Evolutionary conservation across 1,139 yeast species (phyloP), one percentile per base, ranked within the genome.

Genomic region (Yamadazyma triangularis): DNA sequence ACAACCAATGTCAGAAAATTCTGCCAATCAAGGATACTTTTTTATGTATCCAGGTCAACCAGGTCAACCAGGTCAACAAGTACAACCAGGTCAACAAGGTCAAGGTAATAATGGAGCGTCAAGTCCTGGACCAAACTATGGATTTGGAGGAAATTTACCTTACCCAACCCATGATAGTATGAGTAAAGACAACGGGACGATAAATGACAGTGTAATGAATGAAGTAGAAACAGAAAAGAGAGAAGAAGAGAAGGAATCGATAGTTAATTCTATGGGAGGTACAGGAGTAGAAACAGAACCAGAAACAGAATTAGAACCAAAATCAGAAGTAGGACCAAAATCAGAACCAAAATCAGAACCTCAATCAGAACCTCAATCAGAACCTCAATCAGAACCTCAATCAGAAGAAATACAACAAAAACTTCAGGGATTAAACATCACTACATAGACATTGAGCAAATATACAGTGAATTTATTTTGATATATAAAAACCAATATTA

Each of bases 401-500:
- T 6, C 6, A 7, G 20, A 18, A 18, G 6, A 6, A 18, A 18
- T 18, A 7, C 8, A 18, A 18, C 20, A 18, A 18, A 18, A 18
- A 18, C 8, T 18, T 18, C 20, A 18, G 9, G 20, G 20, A 18
- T 9, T 18, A 7, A 18, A 18, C 9, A 18, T 18, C 9, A 18
- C 6, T 7, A 9, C 6, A 18, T 6, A 18, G 6, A 18, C 14
- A 10, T 21, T 7, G 20, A 18, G 20, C 6, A 6, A 7, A 9
- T 18, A 18, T 18, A n/a, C 20, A 18, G 9, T 6, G 9, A 9
- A 9, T 32, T 34, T 34, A 38, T 38, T 39, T 40, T 35, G 37
- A 91, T 89, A 96, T 91, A 32, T 96, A 89, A 50, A 22, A 22
- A 7, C 24, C 24, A 10, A n/a, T 22, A 22, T 12, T 22, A 22